phyloP scores from a whole-genome alignment of 495 filamentous ascomycete species.

The Penicillium crystallinum region DNA sequence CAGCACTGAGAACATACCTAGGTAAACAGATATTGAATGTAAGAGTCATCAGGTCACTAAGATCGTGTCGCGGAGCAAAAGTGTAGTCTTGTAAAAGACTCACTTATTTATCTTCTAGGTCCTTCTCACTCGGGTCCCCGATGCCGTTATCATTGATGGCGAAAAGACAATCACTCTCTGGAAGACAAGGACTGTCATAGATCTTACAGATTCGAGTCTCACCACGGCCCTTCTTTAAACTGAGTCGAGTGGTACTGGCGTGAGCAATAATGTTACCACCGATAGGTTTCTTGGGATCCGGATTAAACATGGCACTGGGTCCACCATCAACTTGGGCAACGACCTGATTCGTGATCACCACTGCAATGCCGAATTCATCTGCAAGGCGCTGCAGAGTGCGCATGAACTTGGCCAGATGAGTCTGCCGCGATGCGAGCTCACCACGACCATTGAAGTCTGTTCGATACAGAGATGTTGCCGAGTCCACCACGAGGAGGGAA shows the following conservation, averaged over 20 bases:
- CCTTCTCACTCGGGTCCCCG: constrained; percentile 91
- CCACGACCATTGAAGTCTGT: constrained; percentile 95
- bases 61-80: constrained; percentile 17
- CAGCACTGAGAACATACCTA: neutral
- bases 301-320: constrained; percentile 95
- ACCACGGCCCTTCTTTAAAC: constrained; percentile 87
- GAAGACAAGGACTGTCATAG: constrained; percentile 95
- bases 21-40: constrained; percentile 10
- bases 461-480: constrained; percentile 87
- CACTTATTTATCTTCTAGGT: constrained; percentile 73
- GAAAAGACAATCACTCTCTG: constrained; percentile 94
- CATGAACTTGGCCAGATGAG: constrained; percentile 96
- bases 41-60: constrained; percentile 32
- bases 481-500: constrained; percentile 91
- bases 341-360: constrained; percentile 98
- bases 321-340: constrained; percentile 97
- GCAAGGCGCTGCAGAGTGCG: constrained; percentile 87
- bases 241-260: constrained; percentile 84
- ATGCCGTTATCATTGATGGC: constrained; percentile 97
- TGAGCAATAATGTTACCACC: constrained; percentile 98
- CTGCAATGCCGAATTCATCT: constrained; percentile 96
- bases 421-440: constrained; percentile 84
- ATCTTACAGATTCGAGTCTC: constrained; percentile 98
- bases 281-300: constrained; percentile 98
- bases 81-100: neutral